These are phyloP conservation scores for Pneumocystis oryctolagi DNA, from an alignment of 1,139 yeast genomes.

Conservation along the genomic window DNA sequence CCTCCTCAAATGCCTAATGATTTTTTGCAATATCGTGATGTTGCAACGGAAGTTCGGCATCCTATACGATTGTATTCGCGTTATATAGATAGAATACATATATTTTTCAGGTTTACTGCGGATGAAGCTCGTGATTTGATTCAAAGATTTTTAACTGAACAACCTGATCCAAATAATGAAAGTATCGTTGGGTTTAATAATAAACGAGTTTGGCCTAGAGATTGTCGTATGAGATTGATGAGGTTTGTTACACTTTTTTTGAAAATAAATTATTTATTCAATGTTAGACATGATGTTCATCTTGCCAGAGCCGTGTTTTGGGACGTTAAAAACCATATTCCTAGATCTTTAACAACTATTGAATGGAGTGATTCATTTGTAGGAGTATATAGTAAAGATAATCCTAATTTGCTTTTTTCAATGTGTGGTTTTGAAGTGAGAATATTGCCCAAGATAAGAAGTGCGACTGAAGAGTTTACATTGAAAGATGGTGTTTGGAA, in stretches of 20 bases:
- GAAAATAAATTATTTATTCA: background rate
- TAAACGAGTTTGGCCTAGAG: constrained; percentile 90
- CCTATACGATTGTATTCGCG: constrained; percentile 77
- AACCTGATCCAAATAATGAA: constrained; percentile 85
- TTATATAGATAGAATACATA: constrained; percentile 66
- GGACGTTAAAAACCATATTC: constrained; percentile 73
- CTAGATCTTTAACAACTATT: constrained; percentile 54
- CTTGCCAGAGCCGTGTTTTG: constrained; percentile 84
- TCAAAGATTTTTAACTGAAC: constrained; percentile 61
- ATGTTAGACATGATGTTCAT: constrained; percentile 41
- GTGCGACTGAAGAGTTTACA: constrained; percentile 26
- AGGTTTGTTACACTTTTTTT: constrained; percentile 36
- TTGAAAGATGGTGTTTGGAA: constrained; percentile 85
- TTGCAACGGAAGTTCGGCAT: constrained; percentile 42
- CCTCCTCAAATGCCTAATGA: constrained; percentile 50
- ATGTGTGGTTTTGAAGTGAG: constrained; percentile 95
- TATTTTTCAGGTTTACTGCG: constrained; percentile 59
- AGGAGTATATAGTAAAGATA: constrained; percentile 79
- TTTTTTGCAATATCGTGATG: constrained; percentile 54
- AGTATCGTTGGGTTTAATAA: constrained; percentile 78
- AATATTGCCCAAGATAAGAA: constrained; percentile 59
- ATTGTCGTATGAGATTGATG: constrained; percentile 77
- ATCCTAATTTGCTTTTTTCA: constrained; percentile 71
- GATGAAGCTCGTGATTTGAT: constrained; percentile 64
- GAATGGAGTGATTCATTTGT: constrained; percentile 74